phyloP scores from a whole-genome alignment of 345 rosid species.

The Eucalyptus curtisii region DNA sequence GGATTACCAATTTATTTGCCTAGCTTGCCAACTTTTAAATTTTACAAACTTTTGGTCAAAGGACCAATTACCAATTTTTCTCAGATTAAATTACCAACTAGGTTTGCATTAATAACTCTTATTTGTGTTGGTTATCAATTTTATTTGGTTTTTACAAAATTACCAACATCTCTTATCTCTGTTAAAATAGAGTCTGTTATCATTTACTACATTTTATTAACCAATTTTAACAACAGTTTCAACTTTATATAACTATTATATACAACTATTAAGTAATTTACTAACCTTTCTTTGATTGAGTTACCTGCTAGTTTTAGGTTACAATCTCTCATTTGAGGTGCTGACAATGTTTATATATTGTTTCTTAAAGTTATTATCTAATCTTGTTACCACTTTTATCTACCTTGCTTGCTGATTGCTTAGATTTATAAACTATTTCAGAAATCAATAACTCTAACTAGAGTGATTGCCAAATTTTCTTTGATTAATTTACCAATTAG shows the following conservation, averaged over 20 bases:
- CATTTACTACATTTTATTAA: too few relatives aligned
- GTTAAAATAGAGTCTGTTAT: too few relatives aligned
- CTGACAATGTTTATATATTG: neutral
- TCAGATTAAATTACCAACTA: too few relatives aligned
- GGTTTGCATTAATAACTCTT: too few relatives aligned
- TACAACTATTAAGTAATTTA: too few relatives aligned
- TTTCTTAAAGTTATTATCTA: neutral
- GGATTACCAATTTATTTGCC: too few relatives aligned
- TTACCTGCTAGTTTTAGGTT: neutral
- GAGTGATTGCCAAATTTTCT: neutral
- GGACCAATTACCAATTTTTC: too few relatives aligned
- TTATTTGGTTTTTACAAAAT: too few relatives aligned
- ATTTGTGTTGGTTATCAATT: too few relatives aligned
- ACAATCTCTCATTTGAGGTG: neutral
- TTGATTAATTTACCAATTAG: neutral
- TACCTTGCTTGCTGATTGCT: neutral
- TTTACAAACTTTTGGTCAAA: too few relatives aligned
- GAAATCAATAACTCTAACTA: neutral
- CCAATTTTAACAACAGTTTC: neutral
- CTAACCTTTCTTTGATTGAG: neutral
- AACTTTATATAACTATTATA: neutral
- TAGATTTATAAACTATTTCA: neutral
- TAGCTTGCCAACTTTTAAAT: too few relatives aligned
- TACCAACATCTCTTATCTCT: too few relatives aligned
- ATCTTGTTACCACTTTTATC: neutral